Percentiles rank a stretch among this genome's conserved stretches.
These are phyloP conservation scores for Escovopsis sp. DNA, from an alignment of 2,329 filamentous ascomycete species.

Conservation along the genomic window DNA sequence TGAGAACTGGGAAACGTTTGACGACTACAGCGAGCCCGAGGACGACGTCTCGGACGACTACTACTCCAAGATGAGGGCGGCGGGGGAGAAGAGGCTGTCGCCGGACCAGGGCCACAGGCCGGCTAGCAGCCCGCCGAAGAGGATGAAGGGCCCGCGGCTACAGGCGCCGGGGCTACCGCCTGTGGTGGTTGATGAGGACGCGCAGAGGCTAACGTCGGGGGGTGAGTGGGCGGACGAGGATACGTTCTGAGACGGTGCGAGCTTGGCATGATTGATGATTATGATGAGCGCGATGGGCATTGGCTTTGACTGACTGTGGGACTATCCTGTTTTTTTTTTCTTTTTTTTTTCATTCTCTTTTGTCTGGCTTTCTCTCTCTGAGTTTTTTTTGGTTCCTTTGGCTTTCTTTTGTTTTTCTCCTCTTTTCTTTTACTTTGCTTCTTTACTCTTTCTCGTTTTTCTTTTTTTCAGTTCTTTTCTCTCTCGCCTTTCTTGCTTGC, in stretches of 20 bases:
- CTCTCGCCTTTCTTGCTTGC: not conserved
- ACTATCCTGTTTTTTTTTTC: not conserved
- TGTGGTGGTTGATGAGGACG: slow-evolving; percentile 39
- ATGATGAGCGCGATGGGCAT: too few species aligned
- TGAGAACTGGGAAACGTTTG: slow-evolving; percentile 97
- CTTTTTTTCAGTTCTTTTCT: not conserved
- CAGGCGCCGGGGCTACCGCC: slow-evolving; percentile 19
- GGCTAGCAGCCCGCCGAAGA: slow-evolving; percentile 34
- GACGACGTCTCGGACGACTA: slow-evolving; percentile 65
- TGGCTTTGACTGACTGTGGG: not conserved
- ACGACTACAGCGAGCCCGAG: slow-evolving; percentile 56
- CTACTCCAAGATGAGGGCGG: slow-evolving; percentile 54
- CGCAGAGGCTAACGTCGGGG: slow-evolving; percentile 47
- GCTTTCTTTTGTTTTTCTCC: not conserved
- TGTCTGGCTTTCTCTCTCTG: not conserved
- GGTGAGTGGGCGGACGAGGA: slow-evolving; percentile 57
- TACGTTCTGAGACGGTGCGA: slow-evolving; percentile 27
- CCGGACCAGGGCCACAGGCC: slow-evolving; percentile 31
- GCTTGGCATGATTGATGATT: too few species aligned
- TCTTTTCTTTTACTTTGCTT: not conserved
- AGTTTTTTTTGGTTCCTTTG: too few species aligned
- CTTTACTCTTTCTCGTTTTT: not conserved
- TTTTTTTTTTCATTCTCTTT: not conserved
- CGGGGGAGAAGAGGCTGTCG: slow-evolving; percentile 48
- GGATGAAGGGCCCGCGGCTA: slow-evolving; percentile 34